Base-by-base conservation (phyloP, 2,329 filamentous ascomycete species). In the Orbilia quercus region DNA sequence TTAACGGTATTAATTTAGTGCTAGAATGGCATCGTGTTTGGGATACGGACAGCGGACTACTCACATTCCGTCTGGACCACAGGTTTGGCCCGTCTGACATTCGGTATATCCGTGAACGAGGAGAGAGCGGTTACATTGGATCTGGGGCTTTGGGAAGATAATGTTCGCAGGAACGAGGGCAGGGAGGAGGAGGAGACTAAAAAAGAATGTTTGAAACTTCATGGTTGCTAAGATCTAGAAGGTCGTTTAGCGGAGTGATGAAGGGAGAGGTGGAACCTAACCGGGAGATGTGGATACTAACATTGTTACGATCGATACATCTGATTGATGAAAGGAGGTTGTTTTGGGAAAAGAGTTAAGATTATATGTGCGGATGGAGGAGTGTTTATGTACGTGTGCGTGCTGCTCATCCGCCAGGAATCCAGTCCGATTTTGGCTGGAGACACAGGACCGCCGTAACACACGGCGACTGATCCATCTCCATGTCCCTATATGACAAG, bases 121-220 rank as follows among this genome's bases (percentile, higher is more conserved):
- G 47, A 73, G 34, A 12, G 67, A 73, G 3, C 51, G 72, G 36
- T 73, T 70, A 38, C 76, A 77, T 0, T 76, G 80, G 82, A 58
- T 80, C 73, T 75, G 82, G 79, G 47, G 81, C 80, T 55, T 78
- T 5, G 53, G 53, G 42, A 77, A 74, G 18, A 38, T 12, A 36
- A 77, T 75, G 45, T 76, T 77, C 36, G 47, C 76, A 25, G 76
- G 58, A 62, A 55, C 72, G 22, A 72, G n/a, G n/a, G n/a, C 64
- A 28, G 65, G 44, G 51, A 62, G 60, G 36, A 77, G 79, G 54
- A 82, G 76, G 71, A 62, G 7, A 22, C 25, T 31, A n/a, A 25
- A 34, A 73, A 73, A 18, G 60, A 73, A 22, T 16, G 60, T 55
- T 28, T 20, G 40, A 31, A 38, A 23, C 28, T 60, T 66, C 48